Percentiles rank a stretch among this genome's conserved stretches.
Evolutionary conservation across 2,329 filamentous ascomycete species (phyloP).

Genomic region (Sclerotinia minor): DNA sequence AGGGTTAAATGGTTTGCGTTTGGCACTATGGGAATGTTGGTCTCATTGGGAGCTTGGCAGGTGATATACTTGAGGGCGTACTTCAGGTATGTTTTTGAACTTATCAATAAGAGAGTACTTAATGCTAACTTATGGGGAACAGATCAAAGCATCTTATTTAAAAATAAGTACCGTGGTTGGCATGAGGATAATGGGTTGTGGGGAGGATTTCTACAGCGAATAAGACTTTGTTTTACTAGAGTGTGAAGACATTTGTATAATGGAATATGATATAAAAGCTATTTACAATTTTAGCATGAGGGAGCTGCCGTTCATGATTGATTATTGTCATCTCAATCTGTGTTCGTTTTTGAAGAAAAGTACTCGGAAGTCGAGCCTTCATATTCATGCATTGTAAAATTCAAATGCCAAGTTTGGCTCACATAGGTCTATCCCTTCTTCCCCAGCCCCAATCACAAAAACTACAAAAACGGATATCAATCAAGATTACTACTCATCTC

Average conservation of each 20-base stretch:
- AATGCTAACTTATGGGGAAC: slow-evolving; percentile 28
- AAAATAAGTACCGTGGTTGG: slow-evolving; percentile 22
- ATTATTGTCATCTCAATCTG: not conserved
- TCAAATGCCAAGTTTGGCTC: not conserved
- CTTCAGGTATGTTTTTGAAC: slow-evolving; percentile 65
- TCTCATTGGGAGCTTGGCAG: slow-evolving; percentile 92
- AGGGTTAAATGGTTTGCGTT: slow-evolving; percentile 98
- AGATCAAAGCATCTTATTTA: slow-evolving; percentile 72
- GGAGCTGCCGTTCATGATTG: not conserved
- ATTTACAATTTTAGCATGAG: not conserved
- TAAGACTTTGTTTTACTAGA: slow-evolving; percentile 37
- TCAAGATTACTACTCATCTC: too few species aligned
- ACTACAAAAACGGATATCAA: too few species aligned
- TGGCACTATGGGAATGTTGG: slow-evolving; percentile 85
- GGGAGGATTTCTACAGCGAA: slow-evolving; percentile 27
- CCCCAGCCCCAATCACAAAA: too few species aligned
- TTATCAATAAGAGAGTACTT: slow-evolving; percentile 18
- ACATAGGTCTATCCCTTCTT: too few species aligned
- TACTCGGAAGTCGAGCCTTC: not conserved
- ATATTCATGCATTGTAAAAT: not conserved
- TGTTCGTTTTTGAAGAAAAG: not conserved
- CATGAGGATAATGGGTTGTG: slow-evolving; percentile 22
- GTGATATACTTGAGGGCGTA: slow-evolving; percentile 96
- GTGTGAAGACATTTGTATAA: slow-evolving; percentile 37
- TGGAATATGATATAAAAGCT: slow-evolving; percentile 26